phyloP scores from a whole-genome alignment of 768 basidiomycete genomes.

The Lactarius quietus region DNA sequence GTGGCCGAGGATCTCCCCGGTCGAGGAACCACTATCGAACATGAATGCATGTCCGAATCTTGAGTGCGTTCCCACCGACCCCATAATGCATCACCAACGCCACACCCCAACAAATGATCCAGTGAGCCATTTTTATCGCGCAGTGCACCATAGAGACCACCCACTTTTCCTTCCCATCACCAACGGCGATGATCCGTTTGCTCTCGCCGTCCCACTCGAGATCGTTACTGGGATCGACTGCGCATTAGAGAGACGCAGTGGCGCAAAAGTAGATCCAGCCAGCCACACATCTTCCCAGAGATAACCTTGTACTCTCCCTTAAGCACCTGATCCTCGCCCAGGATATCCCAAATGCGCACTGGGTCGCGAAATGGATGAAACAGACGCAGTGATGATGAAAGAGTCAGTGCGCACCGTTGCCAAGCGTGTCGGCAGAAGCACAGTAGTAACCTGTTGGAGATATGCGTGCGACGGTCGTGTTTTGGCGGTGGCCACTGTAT shows the following conservation, averaged over 20 bases:
- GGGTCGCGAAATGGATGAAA: conserved; percentile 7
- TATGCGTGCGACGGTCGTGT: conserved; percentile 84
- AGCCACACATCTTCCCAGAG: conserved; percentile 64
- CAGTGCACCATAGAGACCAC: conserved; percentile 5
- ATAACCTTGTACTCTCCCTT: conserved; percentile 80
- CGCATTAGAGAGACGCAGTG: background rate
- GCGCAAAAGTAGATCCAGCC: background rate
- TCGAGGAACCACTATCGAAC: conserved; percentile 78
- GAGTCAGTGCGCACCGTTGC: conserved; percentile 56
- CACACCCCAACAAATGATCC: background rate
- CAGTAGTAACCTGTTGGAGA: conserved; percentile 95
- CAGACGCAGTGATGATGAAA: background rate
- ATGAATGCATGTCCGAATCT: conserved; percentile 85
- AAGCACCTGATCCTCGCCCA: conserved; percentile 76
- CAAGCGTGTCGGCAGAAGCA: conserved; percentile 81
- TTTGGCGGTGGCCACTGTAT: conserved; percentile 79
- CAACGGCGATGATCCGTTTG: conserved; percentile 92
- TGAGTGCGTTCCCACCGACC: background rate
- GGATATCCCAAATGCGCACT: conserved; percentile 93
- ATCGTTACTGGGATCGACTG: conserved; percentile 61
- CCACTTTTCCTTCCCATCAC: conserved; percentile 88
- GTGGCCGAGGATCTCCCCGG: conserved; percentile 87
- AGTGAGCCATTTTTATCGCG: background rate
- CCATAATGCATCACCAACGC: too few species aligned
- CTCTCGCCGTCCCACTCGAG: conserved; percentile 96